Evolutionary conservation across 176 grass and related monocot genomes (phyloP).

Genomic region (Avena eriantha): DNA sequence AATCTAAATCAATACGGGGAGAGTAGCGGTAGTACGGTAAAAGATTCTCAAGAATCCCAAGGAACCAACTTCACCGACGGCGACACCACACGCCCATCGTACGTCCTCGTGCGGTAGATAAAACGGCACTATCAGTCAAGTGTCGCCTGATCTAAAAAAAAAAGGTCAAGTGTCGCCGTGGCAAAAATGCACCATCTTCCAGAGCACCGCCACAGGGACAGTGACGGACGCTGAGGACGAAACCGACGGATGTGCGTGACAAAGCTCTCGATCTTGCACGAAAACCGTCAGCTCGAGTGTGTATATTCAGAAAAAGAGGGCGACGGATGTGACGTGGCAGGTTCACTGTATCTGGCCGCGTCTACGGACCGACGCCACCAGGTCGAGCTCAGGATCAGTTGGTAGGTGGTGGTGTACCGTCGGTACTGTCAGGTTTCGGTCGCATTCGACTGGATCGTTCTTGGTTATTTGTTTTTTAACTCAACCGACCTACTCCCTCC

Average conservation of each 20-base stretch:
- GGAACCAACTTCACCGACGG: not conserved
- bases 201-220: not conserved
- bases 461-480: no score
- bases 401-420: no score
- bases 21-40: no score
- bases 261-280: not conserved
- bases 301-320: not conserved
- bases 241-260: not conserved
- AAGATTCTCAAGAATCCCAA: not conserved
- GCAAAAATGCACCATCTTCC: not conserved
- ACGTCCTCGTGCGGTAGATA: not conserved
- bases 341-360: not conserved
- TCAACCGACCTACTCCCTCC: no score
- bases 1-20: no score
- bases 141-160: no score
- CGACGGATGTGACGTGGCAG: not conserved
- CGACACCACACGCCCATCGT: no score
- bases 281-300: not conserved
- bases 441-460: no score
- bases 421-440: no score
- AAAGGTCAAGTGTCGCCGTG: not conserved
- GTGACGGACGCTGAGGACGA: not conserved
- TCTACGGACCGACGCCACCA: no score
- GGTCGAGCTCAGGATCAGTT: no score
- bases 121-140: not conserved